Conservation (phyloP, 2,329 filamentous ascomycete genomes). For the Escovopsis sp. region DNA sequence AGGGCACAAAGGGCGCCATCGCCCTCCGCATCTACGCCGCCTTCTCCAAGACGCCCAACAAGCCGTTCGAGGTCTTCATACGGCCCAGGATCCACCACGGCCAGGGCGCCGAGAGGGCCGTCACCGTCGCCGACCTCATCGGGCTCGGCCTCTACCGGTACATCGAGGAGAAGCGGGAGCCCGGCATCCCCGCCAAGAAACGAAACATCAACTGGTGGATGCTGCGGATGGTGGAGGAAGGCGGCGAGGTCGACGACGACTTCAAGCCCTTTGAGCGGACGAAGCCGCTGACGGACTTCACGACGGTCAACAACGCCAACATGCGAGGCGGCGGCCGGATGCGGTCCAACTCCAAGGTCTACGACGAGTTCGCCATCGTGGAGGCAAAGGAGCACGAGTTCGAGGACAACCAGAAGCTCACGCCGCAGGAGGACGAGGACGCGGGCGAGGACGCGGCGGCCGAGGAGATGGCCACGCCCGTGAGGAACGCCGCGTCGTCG, state of each 20-base stretch:
- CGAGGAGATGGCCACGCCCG: slow-evolving; percentile 11
- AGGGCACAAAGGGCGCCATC: slow-evolving; percentile 63
- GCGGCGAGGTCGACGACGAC: slow-evolving; percentile 73
- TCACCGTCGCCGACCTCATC: slow-evolving; percentile 68
- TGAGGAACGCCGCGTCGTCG: slow-evolving; percentile 9
- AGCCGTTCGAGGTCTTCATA: slow-evolving; percentile 58
- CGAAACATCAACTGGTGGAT: slow-evolving; percentile 72
- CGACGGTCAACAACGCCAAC: slow-evolving; percentile 69
- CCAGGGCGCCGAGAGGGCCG: slow-evolving; percentile 42
- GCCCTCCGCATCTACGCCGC: slow-evolving; percentile 65
- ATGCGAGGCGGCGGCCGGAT: slow-evolving; percentile 44
- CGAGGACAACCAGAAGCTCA: slow-evolving; percentile 51
- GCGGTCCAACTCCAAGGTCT: slow-evolving; percentile 59
- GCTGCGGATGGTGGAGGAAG: slow-evolving; percentile 69
- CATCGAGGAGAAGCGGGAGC: slow-evolving; percentile 59
- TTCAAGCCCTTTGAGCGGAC: slow-evolving; percentile 66
- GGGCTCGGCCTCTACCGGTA: slow-evolving; percentile 67
- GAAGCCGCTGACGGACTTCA: slow-evolving; percentile 62
- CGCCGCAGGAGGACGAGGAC: slow-evolving; percentile 47
- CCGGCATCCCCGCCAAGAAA: slow-evolving; percentile 48
- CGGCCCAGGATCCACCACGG: slow-evolving; percentile 54
- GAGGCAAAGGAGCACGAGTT: slow-evolving; percentile 55
- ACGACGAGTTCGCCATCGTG: slow-evolving; percentile 71
- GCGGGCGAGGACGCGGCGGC: slow-evolving; percentile 20
- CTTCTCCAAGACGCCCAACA: slow-evolving; percentile 48